A percentile compares a stretch with the other conserved stretches of the same genome.
These are phyloP conservation scores for Phytophthora megakarya DNA, from an alignment of 352 stramenopile genomes.

Conservation along the genomic window DNA sequence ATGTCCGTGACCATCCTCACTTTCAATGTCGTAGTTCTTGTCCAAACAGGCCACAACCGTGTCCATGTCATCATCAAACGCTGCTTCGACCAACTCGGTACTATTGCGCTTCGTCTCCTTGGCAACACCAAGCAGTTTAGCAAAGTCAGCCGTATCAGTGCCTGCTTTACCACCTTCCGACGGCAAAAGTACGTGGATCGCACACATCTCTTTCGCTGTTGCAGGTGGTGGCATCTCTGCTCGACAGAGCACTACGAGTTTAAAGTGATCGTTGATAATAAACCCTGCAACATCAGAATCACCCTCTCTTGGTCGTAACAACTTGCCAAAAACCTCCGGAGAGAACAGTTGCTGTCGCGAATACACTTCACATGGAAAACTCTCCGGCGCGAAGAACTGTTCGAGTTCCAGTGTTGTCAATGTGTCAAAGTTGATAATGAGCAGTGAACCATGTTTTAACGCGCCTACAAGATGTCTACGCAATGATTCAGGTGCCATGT, in stretches of 20 bases:
- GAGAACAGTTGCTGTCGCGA: constrained; percentile 69
- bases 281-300: constrained; percentile 67
- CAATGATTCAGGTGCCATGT: constrained; percentile 73
- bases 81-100: constrained; percentile 83
- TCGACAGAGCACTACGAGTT: constrained; percentile 78
- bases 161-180: constrained; percentile 15
- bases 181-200: constrained; percentile 51
- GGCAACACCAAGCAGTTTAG: constrained; percentile 53
- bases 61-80: constrained; percentile 88
- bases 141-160: constrained; percentile 30
- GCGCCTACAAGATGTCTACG: constrained; percentile 75
- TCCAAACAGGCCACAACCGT: constrained; percentile 70
- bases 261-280: constrained; percentile 85
- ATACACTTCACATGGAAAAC: constrained; percentile 79
- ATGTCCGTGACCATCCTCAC: constrained; percentile 82
- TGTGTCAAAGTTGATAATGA: constrained; percentile 82
- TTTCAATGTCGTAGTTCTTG: constrained; percentile 90
- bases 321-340: constrained; percentile 57
- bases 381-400: constrained; percentile 67
- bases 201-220: constrained; percentile 70
- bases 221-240: constrained; percentile 44
- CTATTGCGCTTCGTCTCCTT: constrained; percentile 80
- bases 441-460: constrained; percentile 68
- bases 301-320: constrained; percentile 52
- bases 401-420: constrained; percentile 73